Evolutionary conservation across 495 filamentous ascomycete genomes (phyloP).

Genomic region (Halenospora varia): DNA sequence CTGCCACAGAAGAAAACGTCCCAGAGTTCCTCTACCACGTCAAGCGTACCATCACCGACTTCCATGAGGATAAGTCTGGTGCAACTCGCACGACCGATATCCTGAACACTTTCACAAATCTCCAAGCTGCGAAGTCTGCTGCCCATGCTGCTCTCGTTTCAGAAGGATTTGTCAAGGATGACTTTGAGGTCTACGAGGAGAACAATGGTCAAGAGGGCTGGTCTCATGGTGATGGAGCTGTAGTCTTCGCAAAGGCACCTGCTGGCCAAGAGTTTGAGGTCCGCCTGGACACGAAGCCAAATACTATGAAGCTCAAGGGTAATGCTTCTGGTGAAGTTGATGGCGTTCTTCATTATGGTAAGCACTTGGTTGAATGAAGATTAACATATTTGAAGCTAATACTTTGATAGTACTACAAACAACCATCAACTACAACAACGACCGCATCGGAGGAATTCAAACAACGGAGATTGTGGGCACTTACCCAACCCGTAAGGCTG

Average conservation of each 20-base stretch:
- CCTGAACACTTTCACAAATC: conserved; percentile 34
- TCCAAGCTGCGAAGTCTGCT: conserved; percentile 31
- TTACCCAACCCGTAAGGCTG: conserved; percentile 28
- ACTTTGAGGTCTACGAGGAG: conserved; percentile 32
- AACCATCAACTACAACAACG: conserved; percentile 35
- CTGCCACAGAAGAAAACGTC: neutral
- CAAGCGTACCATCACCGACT: conserved; percentile 34
- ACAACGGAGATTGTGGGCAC: conserved; percentile 35
- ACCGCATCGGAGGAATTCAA: conserved; percentile 30
- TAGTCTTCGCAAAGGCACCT: conserved; percentile 32
- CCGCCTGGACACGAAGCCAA: conserved; percentile 34
- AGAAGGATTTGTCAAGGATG: conserved; percentile 32
- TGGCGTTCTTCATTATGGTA: conserved; percentile 34
- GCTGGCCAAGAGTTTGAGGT: conserved; percentile 34
- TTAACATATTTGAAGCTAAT: neutral
- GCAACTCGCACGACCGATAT: conserved; percentile 30
- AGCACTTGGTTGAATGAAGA: neutral
- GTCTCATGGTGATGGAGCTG: conserved; percentile 34
- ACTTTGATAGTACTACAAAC: conserved; percentile 31
- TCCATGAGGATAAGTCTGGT: conserved; percentile 27
- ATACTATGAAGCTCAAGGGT: conserved; percentile 26
- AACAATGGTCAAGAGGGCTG: conserved; percentile 21
- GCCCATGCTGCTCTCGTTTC: conserved; percentile 22
- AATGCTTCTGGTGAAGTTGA: conserved; percentile 16
- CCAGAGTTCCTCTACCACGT: conserved; percentile 35